Evolutionary conservation across 163 green algal genomes (phyloP), one percentile per base, ranked within the genome.

Genomic region (Coccomyxa subellipsoidea): DNA sequence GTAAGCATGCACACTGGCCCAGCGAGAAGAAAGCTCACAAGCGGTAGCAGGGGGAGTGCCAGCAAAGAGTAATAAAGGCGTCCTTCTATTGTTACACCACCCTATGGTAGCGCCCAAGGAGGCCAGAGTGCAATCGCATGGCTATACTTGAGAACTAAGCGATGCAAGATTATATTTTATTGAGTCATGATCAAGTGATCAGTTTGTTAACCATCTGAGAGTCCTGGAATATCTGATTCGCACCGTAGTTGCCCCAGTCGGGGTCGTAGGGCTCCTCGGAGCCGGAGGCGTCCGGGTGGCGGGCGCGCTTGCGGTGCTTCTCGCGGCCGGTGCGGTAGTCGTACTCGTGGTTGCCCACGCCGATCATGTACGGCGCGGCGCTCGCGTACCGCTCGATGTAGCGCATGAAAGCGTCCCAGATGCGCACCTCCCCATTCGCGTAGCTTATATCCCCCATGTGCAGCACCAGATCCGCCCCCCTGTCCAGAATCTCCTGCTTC

Each of bases 401-500:
- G 8, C 90, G 86, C 89, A 95, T 92, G 78, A 95, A 96, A 0
- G 76, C 78, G 77, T 95, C 90, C 92, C 92, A 96, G 15, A 93
- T 82, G n/a, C 86, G 82, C 23, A 80, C 77, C 35, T 85, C 53
- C 12, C 92, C 92, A 66, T 95, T 86, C 5, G 92, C 91, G 59
- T 96, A 96, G 0, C 84, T 83, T n/a, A 96, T 88, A 80, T 96
- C 92, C 0, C 92, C 92, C 1, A 93, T 75, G 80, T 95, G 91
- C 38, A 94, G 73, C 21, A 93, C 66, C 31, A 94, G 73, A 35
- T 88, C 84, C 0, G 77, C 78, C 21, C 77, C 84, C 0, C 80
- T 70, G 23, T 84, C 80, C 32, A 47, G 23, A 29, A 87, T 59
- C 75, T 90, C 86, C 32, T 53, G 32, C 6, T 25, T 47, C 77